These are phyloP conservation scores for Cryptosporidium xiaoi DNA, from an alignment of 169 alveolate species.

Conservation along the genomic window DNA sequence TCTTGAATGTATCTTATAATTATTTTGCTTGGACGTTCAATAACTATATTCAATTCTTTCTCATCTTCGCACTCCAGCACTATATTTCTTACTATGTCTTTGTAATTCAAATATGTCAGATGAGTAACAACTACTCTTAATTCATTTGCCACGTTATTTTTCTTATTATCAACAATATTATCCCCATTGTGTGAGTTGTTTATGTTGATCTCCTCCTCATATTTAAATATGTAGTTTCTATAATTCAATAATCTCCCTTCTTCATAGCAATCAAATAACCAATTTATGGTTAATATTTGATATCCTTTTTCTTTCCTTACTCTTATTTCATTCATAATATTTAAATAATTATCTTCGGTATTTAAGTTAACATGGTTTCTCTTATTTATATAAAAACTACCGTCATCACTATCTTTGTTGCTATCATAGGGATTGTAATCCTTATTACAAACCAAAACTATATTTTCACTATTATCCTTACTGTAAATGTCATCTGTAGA, in stretches of 20 bases:
- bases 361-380: too few relatives aligned
- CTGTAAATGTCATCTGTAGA: too few relatives aligned
- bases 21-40: slow-evolving; percentile 53
- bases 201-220: background rate
- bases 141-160: background rate
- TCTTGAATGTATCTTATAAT: slow-evolving; percentile 4
- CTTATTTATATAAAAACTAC: too few relatives aligned
- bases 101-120: slow-evolving; percentile 15
- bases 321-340: background rate
- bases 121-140: slow-evolving; percentile 17
- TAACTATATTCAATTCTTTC: background rate
- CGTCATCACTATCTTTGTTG: background rate
- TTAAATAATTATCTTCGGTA: too few relatives aligned
- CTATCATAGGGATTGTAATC: background rate
- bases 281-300: slow-evolving; percentile 22
- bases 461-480: background rate
- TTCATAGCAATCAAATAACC: slow-evolving; percentile 71
- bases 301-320: background rate
- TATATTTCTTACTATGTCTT: background rate
- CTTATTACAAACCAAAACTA: slow-evolving; percentile 12
- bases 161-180: background rate
- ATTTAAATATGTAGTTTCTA: background rate
- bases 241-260: slow-evolving; percentile 52
- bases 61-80: background rate
- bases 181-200: background rate